These are phyloP conservation scores for Xerocomus brunneocitrinus DNA, from an alignment of 768 basidiomycete genomes.

Conservation along the genomic window DNA sequence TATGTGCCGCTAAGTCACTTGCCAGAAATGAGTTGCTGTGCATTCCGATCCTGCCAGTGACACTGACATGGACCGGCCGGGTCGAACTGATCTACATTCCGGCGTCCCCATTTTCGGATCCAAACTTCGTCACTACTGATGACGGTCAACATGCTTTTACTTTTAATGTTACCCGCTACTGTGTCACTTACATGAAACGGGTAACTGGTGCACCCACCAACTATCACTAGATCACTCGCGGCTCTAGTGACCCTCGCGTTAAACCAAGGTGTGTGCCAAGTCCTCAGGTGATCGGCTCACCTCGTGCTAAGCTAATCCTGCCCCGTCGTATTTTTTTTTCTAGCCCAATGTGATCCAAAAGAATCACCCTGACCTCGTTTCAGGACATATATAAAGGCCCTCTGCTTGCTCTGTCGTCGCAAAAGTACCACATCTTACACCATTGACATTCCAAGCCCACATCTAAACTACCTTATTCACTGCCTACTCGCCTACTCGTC, in stretches of 20 bases:
- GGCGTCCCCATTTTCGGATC: conserved; percentile 5
- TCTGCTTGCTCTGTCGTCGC: conserved; percentile 13
- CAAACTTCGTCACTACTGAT: conserved; percentile 7
- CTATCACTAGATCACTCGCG: background rate
- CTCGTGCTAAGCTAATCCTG: conserved; percentile 35
- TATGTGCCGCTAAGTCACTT: background rate
- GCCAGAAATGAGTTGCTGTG: conserved; percentile 1
- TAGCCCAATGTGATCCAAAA: conserved; percentile 20
- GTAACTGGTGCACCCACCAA: background rate
- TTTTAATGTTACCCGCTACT: background rate
- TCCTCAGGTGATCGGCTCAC: conserved; percentile 21
- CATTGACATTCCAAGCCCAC: conserved; percentile 14
- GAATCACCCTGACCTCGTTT: conserved; percentile 41
- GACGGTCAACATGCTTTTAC: conserved; percentile 6
- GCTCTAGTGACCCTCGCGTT: background rate
- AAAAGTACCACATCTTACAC: conserved; percentile 22
- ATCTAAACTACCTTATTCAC: conserved; percentile 17
- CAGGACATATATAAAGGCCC: conserved; percentile 28
- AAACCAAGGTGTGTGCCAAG: conserved; percentile 12
- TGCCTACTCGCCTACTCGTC: conserved; percentile 12
- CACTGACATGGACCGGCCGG: background rate
- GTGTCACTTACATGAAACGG: conserved; percentile 17
- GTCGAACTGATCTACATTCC: conserved; percentile 18
- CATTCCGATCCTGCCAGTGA: conserved; percentile 5
- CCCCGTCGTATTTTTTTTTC: conserved; percentile 22